These are phyloP conservation scores for Begonia masoniana DNA, from an alignment of 306 rosid genomes.

Conservation along the genomic window DNA sequence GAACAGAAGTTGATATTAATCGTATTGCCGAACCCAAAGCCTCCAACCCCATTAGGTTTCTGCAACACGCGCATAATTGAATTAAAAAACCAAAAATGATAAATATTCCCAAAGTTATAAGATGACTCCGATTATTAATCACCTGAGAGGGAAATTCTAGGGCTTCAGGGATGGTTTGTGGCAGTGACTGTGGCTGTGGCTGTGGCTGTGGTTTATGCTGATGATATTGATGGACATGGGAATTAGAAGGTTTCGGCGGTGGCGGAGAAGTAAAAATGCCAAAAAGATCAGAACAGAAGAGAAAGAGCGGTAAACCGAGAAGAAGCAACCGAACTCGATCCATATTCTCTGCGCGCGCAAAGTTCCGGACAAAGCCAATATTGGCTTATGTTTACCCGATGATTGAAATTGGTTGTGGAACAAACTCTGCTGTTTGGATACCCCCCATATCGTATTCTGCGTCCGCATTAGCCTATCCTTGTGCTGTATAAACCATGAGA, in stretches of 20 bases:
- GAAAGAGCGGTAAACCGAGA: constrained; percentile 49
- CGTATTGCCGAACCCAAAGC: constrained; percentile 41
- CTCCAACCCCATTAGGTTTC: constrained; percentile 27
- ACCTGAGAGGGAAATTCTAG: constrained; percentile 27
- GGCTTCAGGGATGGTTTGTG: constrained; percentile 17
- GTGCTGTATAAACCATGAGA: too few relatives aligned
- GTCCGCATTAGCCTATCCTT: too few relatives aligned
- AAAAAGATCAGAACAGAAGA: constrained; percentile 40
- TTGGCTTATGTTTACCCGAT: neutral
- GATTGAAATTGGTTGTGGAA: neutral
- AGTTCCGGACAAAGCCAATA: neutral
- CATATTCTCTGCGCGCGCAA: constrained; percentile 16
- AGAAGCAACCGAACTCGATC: constrained; percentile 48
- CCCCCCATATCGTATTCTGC: too few relatives aligned
- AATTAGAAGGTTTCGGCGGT: constrained; percentile 25
- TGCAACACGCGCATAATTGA: constrained; percentile 2
- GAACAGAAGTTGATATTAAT: constrained; percentile 60
- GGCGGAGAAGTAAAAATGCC: constrained; percentile 37
- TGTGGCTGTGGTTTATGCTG: constrained; percentile 11
- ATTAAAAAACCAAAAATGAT: neutral
- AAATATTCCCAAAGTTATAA: neutral
- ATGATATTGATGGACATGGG: constrained; percentile 16
- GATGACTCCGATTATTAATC: neutral
- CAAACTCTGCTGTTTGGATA: too few relatives aligned
- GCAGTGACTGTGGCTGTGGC: constrained; percentile 16